Conservation (phyloP, 805 yeast species). For the Torulaspora quercuum region DNA sequence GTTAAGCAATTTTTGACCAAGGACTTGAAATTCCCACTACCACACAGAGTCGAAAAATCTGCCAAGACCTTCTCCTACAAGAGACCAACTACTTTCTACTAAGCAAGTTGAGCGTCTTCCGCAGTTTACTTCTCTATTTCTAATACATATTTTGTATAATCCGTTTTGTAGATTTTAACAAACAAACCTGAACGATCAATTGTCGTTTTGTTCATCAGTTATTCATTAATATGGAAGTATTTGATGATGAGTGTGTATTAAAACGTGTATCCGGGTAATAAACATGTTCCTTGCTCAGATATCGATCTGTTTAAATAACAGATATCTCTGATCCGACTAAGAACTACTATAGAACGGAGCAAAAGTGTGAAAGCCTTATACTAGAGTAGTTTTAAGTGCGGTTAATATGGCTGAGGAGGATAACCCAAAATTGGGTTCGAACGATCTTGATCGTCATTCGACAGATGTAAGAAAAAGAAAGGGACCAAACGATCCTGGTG, state of each 20-base stretch:
- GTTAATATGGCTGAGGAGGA: constrained; percentile 11
- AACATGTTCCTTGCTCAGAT: too few relatives aligned
- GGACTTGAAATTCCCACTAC: constrained; percentile 99
- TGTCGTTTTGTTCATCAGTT: too few relatives aligned
- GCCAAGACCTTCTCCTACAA: constrained; percentile 82
- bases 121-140: constrained; percentile 14
- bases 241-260: neutral
- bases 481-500: constrained; percentile 1
- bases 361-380: neutral
- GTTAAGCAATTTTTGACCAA: constrained; percentile 92
- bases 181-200: constrained; percentile 16
- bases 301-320: too few relatives aligned
- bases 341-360: too few relatives aligned
- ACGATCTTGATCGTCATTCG: constrained; percentile 4
- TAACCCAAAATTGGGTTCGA: constrained; percentile 12
- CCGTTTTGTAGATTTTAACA: constrained; percentile 30
- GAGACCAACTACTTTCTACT: constrained; percentile 98
- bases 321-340: too few relatives aligned
- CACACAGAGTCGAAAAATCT: constrained; percentile 97
- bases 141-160: constrained; percentile 28
- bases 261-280: too few relatives aligned
- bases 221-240: neutral
- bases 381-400: too few relatives aligned
- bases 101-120: constrained; percentile 37
- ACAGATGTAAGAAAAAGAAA: constrained; percentile 7